Percentiles rank a stretch among this genome's conserved stretches.
These are phyloP conservation scores for Yamadazyma dushanensis DNA, from an alignment of 1,139 yeast species.

Conservation along the genomic window DNA sequence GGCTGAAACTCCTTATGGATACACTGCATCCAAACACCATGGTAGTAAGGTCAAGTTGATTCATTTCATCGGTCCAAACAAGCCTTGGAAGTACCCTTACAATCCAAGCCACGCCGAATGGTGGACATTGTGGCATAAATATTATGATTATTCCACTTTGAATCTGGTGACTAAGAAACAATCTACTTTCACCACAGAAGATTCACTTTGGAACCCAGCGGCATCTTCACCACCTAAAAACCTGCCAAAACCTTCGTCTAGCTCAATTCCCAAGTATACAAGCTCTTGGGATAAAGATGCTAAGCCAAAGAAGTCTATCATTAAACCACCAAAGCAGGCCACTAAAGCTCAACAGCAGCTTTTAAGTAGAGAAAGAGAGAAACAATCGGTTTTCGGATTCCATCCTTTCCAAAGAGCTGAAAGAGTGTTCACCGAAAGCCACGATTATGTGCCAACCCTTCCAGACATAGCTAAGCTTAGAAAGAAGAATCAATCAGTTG, in stretches of 20 bases:
- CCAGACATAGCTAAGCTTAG: constrained; percentile 12
- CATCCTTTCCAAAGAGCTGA: constrained; percentile 27
- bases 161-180: constrained; percentile 5
- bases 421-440: constrained; percentile 29
- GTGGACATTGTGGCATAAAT: constrained; percentile 46
- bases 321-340: constrained; percentile 3
- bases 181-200: constrained; percentile 20
- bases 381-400: constrained; percentile 15
- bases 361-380: constrained; percentile 6
- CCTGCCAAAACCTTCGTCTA: background rate
- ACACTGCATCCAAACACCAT: constrained; percentile 26
- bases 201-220: constrained; percentile 43
- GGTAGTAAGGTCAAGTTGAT: constrained; percentile 51
- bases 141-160: constrained; percentile 22
- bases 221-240: constrained; percentile 33
- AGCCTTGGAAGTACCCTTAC: constrained; percentile 67
- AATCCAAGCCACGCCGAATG: constrained; percentile 31
- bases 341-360: background rate
- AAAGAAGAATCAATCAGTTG: constrained; percentile 11
- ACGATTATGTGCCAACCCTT: constrained; percentile 33
- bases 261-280: constrained; percentile 5
- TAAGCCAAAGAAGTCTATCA: constrained; percentile 8
- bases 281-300: constrained; percentile 9
- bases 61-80: constrained; percentile 78
- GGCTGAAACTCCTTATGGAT: constrained; percentile 18